Percentiles rank a stretch among this genome's conserved stretches.
These are phyloP conservation scores for Uronychia binucleata DNA, from an alignment of 73 alveolate genomes.

Conservation along the genomic window DNA sequence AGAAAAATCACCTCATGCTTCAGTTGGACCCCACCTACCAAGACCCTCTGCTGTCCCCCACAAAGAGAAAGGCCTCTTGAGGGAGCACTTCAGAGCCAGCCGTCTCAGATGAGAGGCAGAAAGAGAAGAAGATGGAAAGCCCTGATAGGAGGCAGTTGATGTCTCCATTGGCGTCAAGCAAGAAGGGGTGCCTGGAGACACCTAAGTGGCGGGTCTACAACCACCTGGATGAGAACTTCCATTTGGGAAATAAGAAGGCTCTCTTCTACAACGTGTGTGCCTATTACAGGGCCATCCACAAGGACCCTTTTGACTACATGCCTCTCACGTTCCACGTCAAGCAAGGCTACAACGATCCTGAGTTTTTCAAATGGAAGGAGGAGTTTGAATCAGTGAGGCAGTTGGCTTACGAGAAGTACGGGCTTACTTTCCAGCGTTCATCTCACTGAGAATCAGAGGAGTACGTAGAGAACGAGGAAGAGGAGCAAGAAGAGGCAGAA, in stretches of 20 bases:
- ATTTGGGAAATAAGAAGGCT: constrained; percentile 72
- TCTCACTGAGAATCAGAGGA: too few species aligned
- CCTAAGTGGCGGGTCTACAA: constrained; percentile 49
- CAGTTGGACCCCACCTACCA: constrained; percentile 26
- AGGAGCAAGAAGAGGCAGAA: background rate
- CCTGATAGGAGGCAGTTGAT: background rate
- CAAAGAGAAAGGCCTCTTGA: background rate
- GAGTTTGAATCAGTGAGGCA: constrained; percentile 43
- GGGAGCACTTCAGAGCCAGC: background rate
- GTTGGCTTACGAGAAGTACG: background rate
- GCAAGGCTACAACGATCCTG: constrained; percentile 71
- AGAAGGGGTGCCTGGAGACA: background rate
- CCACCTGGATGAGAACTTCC: constrained; percentile 67
- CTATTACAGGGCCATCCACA: constrained; percentile 60
- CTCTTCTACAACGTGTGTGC: constrained; percentile 63
- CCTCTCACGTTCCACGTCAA: constrained; percentile 78
- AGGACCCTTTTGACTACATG: constrained; percentile 71
- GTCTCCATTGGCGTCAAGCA: background rate
- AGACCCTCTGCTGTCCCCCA: background rate
- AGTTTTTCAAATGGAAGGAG: constrained; percentile 40
- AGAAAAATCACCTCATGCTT: constrained; percentile 35
- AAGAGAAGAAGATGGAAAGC: background rate
- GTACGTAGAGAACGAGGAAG: too few species aligned
- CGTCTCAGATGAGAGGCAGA: too few species aligned
- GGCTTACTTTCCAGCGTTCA: background rate